Conservation (phyloP, 352 stramenopile genomes). For the Phytophthora sp. region DNA sequence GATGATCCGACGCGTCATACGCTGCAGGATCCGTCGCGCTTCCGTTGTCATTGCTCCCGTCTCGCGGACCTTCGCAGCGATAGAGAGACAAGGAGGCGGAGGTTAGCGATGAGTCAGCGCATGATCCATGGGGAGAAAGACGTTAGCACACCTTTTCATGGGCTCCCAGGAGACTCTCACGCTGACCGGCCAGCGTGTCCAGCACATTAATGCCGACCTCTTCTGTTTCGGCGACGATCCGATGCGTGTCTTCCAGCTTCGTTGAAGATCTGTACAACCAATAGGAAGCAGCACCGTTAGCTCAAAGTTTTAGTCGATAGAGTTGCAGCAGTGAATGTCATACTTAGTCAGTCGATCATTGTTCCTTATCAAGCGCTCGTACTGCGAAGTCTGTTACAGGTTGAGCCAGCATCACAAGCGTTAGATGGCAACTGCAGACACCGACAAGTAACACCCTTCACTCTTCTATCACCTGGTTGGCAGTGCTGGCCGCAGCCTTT, state of each 20-base stretch:
- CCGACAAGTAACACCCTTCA: neutral
- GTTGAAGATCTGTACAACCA: conserved; percentile 54
- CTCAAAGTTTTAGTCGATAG: neutral
- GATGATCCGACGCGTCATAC: conserved; percentile 78
- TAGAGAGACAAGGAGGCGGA: neutral
- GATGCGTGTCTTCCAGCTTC: conserved; percentile 67
- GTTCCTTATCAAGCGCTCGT: conserved; percentile 70
- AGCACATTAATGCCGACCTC: conserved; percentile 76
- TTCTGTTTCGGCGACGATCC: conserved; percentile 71
- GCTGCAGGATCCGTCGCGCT: conserved; percentile 68
- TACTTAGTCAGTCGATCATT: conserved; percentile 70
- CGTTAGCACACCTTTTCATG: conserved; percentile 77
- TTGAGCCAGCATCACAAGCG: neutral
- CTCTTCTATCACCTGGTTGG: conserved; percentile 44
- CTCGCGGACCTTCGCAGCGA: conserved; percentile 57
- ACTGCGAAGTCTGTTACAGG: conserved; percentile 56
- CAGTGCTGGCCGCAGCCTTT: conserved; percentile 34
- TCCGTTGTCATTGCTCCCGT: conserved; percentile 75
- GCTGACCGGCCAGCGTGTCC: conserved; percentile 71
- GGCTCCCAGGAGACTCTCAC: conserved; percentile 68
- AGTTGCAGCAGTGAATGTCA: neutral
- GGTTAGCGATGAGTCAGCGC: conserved; percentile 5
- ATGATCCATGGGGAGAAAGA: neutral
- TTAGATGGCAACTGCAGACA: neutral
- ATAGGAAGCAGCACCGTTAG: neutral